phyloP scores from a whole-genome alignment of 257 asterid species.

The Verbena officinalis region DNA sequence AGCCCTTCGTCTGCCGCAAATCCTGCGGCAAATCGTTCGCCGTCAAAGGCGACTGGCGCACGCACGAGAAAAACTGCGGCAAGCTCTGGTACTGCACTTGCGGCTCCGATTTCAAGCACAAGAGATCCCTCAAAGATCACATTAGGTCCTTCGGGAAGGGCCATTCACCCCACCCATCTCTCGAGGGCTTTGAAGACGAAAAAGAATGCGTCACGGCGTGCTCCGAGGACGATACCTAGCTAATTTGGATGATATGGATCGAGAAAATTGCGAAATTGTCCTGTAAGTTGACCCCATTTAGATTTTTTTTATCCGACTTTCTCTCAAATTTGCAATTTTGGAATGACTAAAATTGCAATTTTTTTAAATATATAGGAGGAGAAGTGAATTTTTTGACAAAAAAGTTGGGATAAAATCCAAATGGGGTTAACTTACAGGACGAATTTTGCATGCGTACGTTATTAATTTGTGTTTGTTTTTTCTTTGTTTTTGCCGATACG shows the following conservation, averaged over 20 bases:
- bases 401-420: too few relatives aligned
- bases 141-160: conserved; percentile 76
- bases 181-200: conserved; percentile 57
- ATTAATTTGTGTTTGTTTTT: neutral
- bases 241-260: too few relatives aligned
- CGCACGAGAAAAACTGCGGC: conserved; percentile 94
- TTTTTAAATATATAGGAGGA: too few relatives aligned
- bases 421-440: too few relatives aligned
- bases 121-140: conserved; percentile 88
- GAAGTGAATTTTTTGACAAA: too few relatives aligned
- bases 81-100: conserved; percentile 87
- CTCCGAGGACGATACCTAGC: neutral
- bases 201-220: conserved; percentile 42
- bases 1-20: conserved; percentile 73
- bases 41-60: conserved; percentile 93
- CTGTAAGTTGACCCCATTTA: too few relatives aligned
- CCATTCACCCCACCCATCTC: conserved; percentile 70
- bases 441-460: too few relatives aligned
- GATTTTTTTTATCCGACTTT: too few relatives aligned
- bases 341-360: too few relatives aligned
- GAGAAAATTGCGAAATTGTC: too few relatives aligned
- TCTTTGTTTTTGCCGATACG: neutral
- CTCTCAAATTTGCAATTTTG: too few relatives aligned
- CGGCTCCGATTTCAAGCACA: conserved; percentile 91
- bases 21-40: conserved; percentile 79